Base-by-base conservation (phyloP, 140 eudicot genomes). In the Ambrosia hybrid region DNA sequence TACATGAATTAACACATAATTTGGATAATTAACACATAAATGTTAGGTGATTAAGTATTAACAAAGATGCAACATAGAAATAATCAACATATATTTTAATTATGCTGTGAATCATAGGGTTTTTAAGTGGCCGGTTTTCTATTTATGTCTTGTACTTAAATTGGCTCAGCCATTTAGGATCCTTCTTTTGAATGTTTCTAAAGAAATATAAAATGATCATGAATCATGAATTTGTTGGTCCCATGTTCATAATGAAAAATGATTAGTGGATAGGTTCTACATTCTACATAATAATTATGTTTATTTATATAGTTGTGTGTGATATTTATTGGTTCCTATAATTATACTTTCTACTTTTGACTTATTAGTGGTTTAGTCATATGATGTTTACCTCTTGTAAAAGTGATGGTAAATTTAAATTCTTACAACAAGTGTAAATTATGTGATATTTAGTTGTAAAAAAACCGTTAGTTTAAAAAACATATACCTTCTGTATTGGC, bases 101-200 rank as follows among this genome's bases (percentile, higher is more conserved):
- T 48, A 11, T 48, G 12, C 0, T 56, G 61, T 16, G 61, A 16
- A 7, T 56, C 61, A 56, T 56, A 15, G 36, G 16, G 34, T 30
- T 56, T 16, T 16, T 15, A 56, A 56, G 61, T n/a, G n/a, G n/a
- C n/a, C 15, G 61, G 4, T 16, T 14, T 56, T 9, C 53, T 48
- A 41, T 48, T 8, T 52, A 52, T 52, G 58, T 52, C 58, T 52
- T 52, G 53, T 48, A 48, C n/a, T 48, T 9, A 12, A 48, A 48
- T 48, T 48, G 9, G 53, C 53, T 48, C 53, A 48, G 9, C 13
- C 12, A 48, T 48, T 6, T 48, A 0, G 41, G 9, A 56, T 26
- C 37, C 73, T 59, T 63, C 51, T 14, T 73, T 57, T 67, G 49
- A 76, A 67, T 63, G 61, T 14, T 73, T 57, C 57, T 51, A 76